Base-by-base conservation (phyloP, 768 basidiomycete genomes). In the Mycena venus region DNA sequence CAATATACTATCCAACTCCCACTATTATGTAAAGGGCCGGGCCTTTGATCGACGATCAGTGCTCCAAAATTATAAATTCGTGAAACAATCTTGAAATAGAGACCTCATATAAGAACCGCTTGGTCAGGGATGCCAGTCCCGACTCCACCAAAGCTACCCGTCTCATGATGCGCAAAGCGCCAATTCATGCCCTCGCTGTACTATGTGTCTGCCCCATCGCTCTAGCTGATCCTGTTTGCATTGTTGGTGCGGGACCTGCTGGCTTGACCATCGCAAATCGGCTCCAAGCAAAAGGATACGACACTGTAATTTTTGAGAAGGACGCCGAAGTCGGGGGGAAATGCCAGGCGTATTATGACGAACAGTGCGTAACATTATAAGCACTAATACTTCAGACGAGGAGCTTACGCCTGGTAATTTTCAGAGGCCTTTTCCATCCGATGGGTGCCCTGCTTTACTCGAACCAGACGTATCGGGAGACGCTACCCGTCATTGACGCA, bases 331-430 rank as follows among this genome's bases (percentile, higher is more conserved):
- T 66, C 34, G 64, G 64, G 34, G 64, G 64, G 34, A 66, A 66
- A 38, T 66, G 64, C 64, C 64, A 66, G 49, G 64, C 64, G 34
- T 66, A 66, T 55, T 66, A 66, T 55, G 64, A 66, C 51, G 62
- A 64, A 64, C 62, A 64, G 62, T 64, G 62, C 47, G 62, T 64
- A 51, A 49, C 47, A 64, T 64, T 36, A 49, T 64, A 49, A 64
- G 47, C 44, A 51, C 44, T 64, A 31, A 64, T 51, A 49, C 47
- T 64, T 49, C 62, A 49, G 27, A 63, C 47, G 61, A 47, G 19
- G 62, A 64, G 62, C 62, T 64, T 64, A 49, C 62, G 34, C 21
- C 62, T 51, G 42, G 44, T 64, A 64, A 51, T 64, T 64, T 64
- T 64, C 62, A 64, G 62, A 51, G 62, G 62, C 31, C 44, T 64